Evolutionary conservation across 2,329 filamentous ascomycete species (phyloP), one percentile per base, ranked within the genome.

Genomic region (Nigrospora oryzae): DNA sequence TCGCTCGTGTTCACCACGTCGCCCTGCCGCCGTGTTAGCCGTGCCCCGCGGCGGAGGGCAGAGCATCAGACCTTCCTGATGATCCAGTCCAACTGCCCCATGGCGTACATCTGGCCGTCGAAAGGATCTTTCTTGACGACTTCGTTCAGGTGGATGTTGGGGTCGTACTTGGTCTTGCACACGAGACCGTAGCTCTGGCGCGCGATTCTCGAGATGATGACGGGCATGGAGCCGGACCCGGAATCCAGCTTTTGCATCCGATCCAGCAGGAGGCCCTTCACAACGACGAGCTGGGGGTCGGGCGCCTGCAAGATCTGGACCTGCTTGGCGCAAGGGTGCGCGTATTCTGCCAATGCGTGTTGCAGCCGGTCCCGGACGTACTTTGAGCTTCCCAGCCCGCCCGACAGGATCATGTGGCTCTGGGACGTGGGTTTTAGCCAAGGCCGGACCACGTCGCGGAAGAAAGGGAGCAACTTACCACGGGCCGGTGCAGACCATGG

Each of bases 281-380:
- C 73, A 2, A 78, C 74, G 5, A 74, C 73, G 0, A 79, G 68
- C 44, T 77, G 73, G 0, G 75, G 74, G 38, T 78, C 74, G 10
- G 69, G 67, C 2, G 66, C 68, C 10, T 67, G 67, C 4, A 72
- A 49, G 14, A 73, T 66, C 32, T 62, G 56, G 28, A 67, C 55
- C 10, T 60, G 52, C 11, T 50, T 49, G 4, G 66, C 63, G 43
- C 61, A 67, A 4, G 60, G 58, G 39, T 70, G 66, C 3, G 55
- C 54, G 8, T 58, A 55, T 5, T 42, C 55, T 23, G 47, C 45
- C 36, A 71, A 60, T 2, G 61, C 55, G n/a, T 65, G 54, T 39
- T 70, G 60, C 3, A 73, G 58, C 14, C 58, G 55, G 17, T 69
- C 60, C n/a, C 68, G 64, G 5, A 73, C 66, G 47, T 73, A 73